phyloP scores from a whole-genome alignment of 2,329 filamentous ascomycete genomes.

The Aspergillus piperis region DNA sequence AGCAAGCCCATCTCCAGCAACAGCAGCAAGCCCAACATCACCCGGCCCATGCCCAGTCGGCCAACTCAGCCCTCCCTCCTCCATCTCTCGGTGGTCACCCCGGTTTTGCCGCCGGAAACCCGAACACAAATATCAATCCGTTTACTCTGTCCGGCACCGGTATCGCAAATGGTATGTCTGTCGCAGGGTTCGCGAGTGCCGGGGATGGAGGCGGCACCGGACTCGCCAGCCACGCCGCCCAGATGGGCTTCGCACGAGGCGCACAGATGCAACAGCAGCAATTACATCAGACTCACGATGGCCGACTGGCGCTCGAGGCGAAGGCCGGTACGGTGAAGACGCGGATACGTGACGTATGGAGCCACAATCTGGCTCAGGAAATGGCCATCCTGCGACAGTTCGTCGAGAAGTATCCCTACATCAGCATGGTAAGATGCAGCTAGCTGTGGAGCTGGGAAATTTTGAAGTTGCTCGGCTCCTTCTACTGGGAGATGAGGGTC shows the following conservation, averaged over 20 bases:
- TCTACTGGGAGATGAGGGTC: not conserved
- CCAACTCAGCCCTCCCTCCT: conserved; percentile 53
- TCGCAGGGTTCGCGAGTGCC: conserved; percentile 57
- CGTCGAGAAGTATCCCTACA: conserved; percentile 89
- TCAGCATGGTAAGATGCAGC: conserved; percentile 78
- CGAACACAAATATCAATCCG: conserved; percentile 67
- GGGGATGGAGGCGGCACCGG: conserved; percentile 66
- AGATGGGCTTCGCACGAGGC: conserved; percentile 82
- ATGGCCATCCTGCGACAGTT: conserved; percentile 81
- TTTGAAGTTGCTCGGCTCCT: not conserved
- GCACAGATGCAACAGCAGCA: conserved; percentile 64
- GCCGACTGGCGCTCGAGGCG: conserved; percentile 55
- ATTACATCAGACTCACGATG: conserved; percentile 51
- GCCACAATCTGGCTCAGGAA: conserved; percentile 85
- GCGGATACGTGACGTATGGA: conserved; percentile 95
- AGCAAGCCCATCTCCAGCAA: conserved; percentile 51
- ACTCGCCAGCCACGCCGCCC: conserved; percentile 80
- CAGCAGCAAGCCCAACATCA: conserved; percentile 47
- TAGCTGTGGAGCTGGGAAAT: not conserved
- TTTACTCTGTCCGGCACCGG: conserved; percentile 58
- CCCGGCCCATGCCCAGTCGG: conserved; percentile 45
- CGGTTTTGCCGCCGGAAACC: conserved; percentile 64
- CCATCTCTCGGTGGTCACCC: conserved; percentile 67
- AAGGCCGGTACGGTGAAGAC: conserved; percentile 65
- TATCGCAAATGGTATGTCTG: conserved; percentile 58